phyloP scores from a whole-genome alignment of 371 early-diverging fungal genomes.

The Lichtheimia corymbifera region DNA sequence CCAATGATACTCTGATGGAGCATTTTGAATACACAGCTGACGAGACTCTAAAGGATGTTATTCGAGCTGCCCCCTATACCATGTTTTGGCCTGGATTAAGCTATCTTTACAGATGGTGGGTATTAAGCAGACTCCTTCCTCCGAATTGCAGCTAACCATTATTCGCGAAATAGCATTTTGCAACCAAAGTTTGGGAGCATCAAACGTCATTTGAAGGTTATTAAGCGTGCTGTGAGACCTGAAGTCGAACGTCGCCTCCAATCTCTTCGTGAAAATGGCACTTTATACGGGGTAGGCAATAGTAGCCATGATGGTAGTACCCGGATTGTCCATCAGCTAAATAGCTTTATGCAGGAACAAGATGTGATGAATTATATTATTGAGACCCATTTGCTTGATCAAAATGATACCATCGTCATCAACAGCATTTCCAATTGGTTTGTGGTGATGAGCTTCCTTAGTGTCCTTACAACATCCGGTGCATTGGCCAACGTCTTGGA shows the following conservation, averaged over 20 bases:
- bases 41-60: slow-evolving; percentile 5
- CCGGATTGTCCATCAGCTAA: too few species aligned
- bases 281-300: too few species aligned
- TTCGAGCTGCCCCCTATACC: slow-evolving; percentile 12
- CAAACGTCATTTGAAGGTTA: neutral
- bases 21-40: slow-evolving; percentile 12
- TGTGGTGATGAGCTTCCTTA: slow-evolving; percentile 36
- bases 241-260: neutral
- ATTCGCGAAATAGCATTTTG: neutral
- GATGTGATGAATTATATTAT: slow-evolving; percentile 4
- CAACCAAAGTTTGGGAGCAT: slow-evolving; percentile 4
- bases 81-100: slow-evolving; percentile 27
- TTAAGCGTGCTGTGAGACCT: slow-evolving; percentile 7
- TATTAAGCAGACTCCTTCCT: neutral
- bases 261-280: neutral
- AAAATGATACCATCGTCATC: slow-evolving; percentile 3
- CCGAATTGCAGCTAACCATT: too few species aligned
- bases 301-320: too few species aligned
- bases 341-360: neutral
- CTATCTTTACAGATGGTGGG: slow-evolving; percentile 27
- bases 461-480: slow-evolving; percentile 30
- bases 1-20: slow-evolving; percentile 8
- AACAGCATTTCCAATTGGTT: slow-evolving; percentile 16
- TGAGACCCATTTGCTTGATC: neutral
- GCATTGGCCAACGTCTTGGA: neutral